A percentile compares a stretch with the other conserved stretches of the same genome.
Evolutionary conservation across 2,329 filamentous ascomycete genomes (phyloP).

Genomic region (Helotiales sp.): DNA sequence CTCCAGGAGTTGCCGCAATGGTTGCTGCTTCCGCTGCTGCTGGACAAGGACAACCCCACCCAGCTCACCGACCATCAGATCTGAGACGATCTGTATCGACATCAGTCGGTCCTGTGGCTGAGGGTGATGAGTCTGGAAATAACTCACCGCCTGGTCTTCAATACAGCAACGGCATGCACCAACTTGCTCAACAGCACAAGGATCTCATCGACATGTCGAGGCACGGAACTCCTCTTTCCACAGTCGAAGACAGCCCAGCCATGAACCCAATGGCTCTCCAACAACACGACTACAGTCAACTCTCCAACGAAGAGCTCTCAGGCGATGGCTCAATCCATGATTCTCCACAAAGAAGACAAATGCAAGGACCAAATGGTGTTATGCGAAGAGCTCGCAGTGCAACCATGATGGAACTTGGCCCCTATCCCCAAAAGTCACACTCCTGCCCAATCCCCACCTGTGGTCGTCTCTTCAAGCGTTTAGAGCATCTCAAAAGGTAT

Average conservation of each 20-base stretch:
- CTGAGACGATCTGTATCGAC: conserved; percentile 86
- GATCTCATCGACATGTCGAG: conserved; percentile 82
- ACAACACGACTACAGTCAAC: conserved; percentile 66
- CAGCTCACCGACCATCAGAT: conserved; percentile 80
- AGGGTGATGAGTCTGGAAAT: conserved; percentile 75
- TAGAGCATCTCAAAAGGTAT: conserved; percentile 99
- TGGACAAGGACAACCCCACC: conserved; percentile 53
- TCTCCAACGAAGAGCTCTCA: conserved; percentile 62
- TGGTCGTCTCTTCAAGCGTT: conserved; percentile 94
- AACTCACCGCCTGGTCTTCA: conserved; percentile 78
- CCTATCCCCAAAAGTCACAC: conserved; percentile 96
- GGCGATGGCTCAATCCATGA: conserved; percentile 60
- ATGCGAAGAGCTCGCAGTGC: conserved; percentile 90
- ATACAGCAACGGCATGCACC: conserved; percentile 68
- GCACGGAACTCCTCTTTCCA: conserved; percentile 86
- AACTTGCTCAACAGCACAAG: conserved; percentile 69
- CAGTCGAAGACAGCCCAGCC: conserved; percentile 78
- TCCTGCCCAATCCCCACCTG: conserved; percentile 99
- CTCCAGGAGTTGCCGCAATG: conserved; percentile 70
- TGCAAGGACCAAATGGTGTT: conserved; percentile 72
- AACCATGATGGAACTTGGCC: conserved; percentile 93
- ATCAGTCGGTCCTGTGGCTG: conserved; percentile 78
- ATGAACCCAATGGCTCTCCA: conserved; percentile 70
- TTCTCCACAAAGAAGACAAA: conserved; percentile 61
- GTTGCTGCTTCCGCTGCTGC: conserved; percentile 60